Base-by-base conservation (phyloP, 805 yeast species). In the Yarrowia phangngaensis region DNA sequence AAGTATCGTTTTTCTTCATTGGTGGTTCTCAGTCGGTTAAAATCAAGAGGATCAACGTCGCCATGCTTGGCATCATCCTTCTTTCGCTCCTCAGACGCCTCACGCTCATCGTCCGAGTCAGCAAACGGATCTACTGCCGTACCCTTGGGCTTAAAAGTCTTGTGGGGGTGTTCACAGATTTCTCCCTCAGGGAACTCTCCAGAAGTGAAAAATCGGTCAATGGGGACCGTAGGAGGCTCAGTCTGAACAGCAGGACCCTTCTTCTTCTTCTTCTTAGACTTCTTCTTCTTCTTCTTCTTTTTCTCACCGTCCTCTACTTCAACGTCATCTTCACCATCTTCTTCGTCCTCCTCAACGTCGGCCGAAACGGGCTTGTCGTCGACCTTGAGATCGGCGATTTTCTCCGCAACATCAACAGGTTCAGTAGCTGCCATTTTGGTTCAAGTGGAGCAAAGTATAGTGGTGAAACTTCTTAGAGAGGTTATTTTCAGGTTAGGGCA, bases 151-250 rank as follows among this genome's bases (percentile, higher is more conserved):
- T 41, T 41, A 29, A 41, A 41, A 14, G 48, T 41, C 27, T 20
- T 30, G 22, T 41, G 48, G 11, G 48, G 48, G 22, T 41, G 48
- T 16, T 41, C 48, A 15, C 34, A 29, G 48, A 41, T 41, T 67
- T 86, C 82, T 46, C 97, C 96, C 60, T 81, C 92, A 4, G 97
- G 96, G 60, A 77, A 89, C 2, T 70, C 67, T 0, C 79, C 84
- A 22, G 78, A 82, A 0, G 90, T 82, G 64, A 76, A 90, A 45
- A 79, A 70, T 32, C 73, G 70, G 16, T 79, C 76, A 51, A 92
- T 80, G 27, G 82, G 80, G 20, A 76, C 78, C 28, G 79, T 67
- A 52, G 79, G 73, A 4, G 73, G 72, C 35, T 60, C 68, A 2
- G 70, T 66, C 60, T 69, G 72, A 28, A 26, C 69, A 56, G 70